Evolutionary conservation across 2,329 filamentous ascomycete genomes (phyloP), one percentile per base, ranked within the genome.

Genomic region (Septoria linicola): DNA sequence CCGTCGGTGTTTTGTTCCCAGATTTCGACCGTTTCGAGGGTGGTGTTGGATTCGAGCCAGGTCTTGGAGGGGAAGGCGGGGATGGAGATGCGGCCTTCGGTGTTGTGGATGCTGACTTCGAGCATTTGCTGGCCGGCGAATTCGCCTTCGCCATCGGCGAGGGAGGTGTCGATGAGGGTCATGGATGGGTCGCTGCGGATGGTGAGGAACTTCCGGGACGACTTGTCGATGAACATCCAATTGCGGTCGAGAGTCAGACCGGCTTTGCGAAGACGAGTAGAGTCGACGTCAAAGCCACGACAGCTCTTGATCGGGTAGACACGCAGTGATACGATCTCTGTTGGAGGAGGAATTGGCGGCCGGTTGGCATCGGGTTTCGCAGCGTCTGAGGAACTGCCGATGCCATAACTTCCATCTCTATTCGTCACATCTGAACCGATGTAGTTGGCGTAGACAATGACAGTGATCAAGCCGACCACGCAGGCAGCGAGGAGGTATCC

Each of bases 281-380:
- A 74, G 13, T 74, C 65, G 8, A 85, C 70, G 34, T 76, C 72
- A 58, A 85, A 73, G 8, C 82, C 82, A 39, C 83, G 80, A 59
- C 83, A 85, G 54, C 82, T 85, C 63, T 85, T 85, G 61, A 85
- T 80, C 10, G 82, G 82, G 63, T 85, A 84, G 59, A 84, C 74
- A 49, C 76, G 76, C 8, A 85, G 70, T 3, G 68, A 69, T n/a
- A 70, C 70, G 31, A 78, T 69, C 40, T 74, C 68, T 0, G 72
- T 73, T 2, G 66, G 65, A 23, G 67, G 66, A 14, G 67, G 67
- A 13, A 68, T 61, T 2, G 65, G 65, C 14, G 67, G 66, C 11
- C 55, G 55, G 25, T 59, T 60, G 16, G 53, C 32, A 14, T 62
- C 57, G 8, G 57, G 46, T 2, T 60, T 55, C 2, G 57, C n/a